Evolutionary conservation across 345 rosid genomes (phyloP).

Genomic region (Gynandropsis gynandra): DNA sequence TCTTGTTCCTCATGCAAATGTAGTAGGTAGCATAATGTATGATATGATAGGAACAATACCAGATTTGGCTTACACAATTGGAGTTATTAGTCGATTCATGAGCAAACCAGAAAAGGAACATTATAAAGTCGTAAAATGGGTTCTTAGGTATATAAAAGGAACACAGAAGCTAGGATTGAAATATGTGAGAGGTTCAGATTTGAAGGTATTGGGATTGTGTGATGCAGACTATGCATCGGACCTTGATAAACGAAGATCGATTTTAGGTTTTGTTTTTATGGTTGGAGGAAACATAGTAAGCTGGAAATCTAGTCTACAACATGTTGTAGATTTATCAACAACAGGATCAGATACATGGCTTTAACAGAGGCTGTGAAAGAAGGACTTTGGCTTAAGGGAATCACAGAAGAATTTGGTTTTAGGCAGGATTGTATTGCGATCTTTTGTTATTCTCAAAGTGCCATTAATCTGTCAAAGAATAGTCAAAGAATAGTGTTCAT

Average conservation of each 20-base stretch:
- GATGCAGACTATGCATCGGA: not conserved
- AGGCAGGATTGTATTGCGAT: not conserved
- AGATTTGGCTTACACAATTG: not conserved
- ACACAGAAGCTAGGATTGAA: not conserved
- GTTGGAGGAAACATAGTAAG: not conserved
- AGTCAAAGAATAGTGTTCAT: not conserved
- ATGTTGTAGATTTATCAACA: not conserved
- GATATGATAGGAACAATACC: too few species aligned
- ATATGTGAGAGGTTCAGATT: too few species aligned
- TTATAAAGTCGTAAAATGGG: not conserved
- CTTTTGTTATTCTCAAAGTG: not conserved
- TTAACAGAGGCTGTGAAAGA: too few species aligned
- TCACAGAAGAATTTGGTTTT: not conserved
- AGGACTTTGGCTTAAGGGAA: not conserved
- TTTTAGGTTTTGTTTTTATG: not conserved
- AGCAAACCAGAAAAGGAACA: not conserved
- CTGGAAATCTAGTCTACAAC: not conserved
- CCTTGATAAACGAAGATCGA: not conserved
- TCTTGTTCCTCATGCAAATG: too few species aligned
- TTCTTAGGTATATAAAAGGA: not conserved
- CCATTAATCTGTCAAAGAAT: not conserved
- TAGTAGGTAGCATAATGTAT: too few species aligned
- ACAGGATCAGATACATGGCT: not conserved
- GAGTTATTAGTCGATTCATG: not conserved
- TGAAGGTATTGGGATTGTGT: not conserved